Conservation (phyloP, 108 stramenopile species). For the Cyclotella baltica region DNA sequence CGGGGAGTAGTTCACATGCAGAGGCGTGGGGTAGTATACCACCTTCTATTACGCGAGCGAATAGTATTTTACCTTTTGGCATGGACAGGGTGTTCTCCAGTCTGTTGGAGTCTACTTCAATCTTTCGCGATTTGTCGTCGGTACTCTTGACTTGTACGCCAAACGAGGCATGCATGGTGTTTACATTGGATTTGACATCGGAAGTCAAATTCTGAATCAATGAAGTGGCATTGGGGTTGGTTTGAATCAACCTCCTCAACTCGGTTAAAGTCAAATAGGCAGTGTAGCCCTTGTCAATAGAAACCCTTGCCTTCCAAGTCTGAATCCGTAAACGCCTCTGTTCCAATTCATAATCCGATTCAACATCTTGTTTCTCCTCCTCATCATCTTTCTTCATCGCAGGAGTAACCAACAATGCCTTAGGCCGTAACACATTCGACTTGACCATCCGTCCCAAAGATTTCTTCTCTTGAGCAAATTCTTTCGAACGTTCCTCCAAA, state of each 20-base stretch:
- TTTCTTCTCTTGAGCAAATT: slow-evolving; percentile 72
- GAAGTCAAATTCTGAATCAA: slow-evolving; percentile 59
- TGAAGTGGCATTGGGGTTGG: slow-evolving; percentile 44
- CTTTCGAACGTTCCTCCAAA: slow-evolving; percentile 63
- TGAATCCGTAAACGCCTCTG: slow-evolving; percentile 54
- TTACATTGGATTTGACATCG: slow-evolving; percentile 72
- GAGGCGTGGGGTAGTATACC: slow-evolving; percentile 79
- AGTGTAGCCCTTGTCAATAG: slow-evolving; percentile 83
- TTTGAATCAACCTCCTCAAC: slow-evolving; percentile 60
- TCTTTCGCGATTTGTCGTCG: slow-evolving; percentile 31
- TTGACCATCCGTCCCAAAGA: slow-evolving; percentile 74
- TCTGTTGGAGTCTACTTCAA: slow-evolving; percentile 39
- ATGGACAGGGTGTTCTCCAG: slow-evolving; percentile 57
- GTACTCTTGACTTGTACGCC: slow-evolving; percentile 53
- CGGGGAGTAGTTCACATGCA: slow-evolving; percentile 71
- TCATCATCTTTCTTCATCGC: slow-evolving; percentile 32
- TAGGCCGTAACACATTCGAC: slow-evolving; percentile 77
- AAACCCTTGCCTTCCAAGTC: slow-evolving; percentile 85
- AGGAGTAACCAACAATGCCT: slow-evolving; percentile 79
- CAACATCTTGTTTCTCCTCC: slow-evolving; percentile 18
- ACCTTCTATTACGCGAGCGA: slow-evolving; percentile 74
- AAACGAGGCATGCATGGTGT: slow-evolving; percentile 72
- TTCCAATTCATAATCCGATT: slow-evolving; percentile 40
- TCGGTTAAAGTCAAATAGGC: slow-evolving; percentile 77
- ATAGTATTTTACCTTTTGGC: slow-evolving; percentile 74